Evolutionary conservation across 495 filamentous ascomycete genomes (phyloP).

Genomic region (Lophiotrema nucula): DNA sequence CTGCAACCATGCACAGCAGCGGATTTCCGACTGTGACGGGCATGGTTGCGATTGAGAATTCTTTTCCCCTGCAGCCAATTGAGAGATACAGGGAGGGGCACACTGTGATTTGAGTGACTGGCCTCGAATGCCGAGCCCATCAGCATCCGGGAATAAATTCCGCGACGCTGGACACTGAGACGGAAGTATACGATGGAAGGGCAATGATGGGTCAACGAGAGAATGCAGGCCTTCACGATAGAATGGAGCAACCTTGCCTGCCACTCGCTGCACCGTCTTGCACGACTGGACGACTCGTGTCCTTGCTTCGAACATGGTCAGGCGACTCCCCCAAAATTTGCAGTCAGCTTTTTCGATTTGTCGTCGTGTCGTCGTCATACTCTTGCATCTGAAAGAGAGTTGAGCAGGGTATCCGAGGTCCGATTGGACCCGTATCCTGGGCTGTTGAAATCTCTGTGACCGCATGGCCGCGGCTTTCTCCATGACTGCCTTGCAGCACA

Average conservation of each 20-base stretch:
- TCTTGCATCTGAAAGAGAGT: background rate
- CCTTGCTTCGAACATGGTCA: slow-evolving; percentile 21
- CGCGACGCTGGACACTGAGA: background rate
- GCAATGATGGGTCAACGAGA: no score
- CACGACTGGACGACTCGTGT: slow-evolving; percentile 21
- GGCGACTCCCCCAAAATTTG: slow-evolving; percentile 1
- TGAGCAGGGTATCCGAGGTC: slow-evolving; percentile 11
- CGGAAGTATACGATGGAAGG: slow-evolving; percentile 4
- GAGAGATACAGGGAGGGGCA: background rate
- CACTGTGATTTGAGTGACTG: background rate
- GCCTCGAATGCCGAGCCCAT: background rate
- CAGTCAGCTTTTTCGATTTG: background rate
- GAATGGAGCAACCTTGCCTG: no score
- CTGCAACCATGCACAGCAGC: slow-evolving; percentile 5
- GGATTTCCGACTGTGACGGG: background rate
- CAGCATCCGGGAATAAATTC: slow-evolving; percentile 4
- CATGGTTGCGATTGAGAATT: slow-evolving; percentile 12
- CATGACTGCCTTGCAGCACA: no score
- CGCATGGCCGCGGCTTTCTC: no score
- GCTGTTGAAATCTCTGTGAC: no score
- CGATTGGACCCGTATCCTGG: no score
- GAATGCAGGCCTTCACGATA: no score
- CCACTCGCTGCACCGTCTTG: no score
- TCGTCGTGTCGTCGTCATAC: background rate
- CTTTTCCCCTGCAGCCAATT: slow-evolving; percentile 9